Evolutionary conservation across 306 rosid genomes (phyloP), one percentile per base, ranked within the genome.

Genomic region (Bauhinia variegata): DNA sequence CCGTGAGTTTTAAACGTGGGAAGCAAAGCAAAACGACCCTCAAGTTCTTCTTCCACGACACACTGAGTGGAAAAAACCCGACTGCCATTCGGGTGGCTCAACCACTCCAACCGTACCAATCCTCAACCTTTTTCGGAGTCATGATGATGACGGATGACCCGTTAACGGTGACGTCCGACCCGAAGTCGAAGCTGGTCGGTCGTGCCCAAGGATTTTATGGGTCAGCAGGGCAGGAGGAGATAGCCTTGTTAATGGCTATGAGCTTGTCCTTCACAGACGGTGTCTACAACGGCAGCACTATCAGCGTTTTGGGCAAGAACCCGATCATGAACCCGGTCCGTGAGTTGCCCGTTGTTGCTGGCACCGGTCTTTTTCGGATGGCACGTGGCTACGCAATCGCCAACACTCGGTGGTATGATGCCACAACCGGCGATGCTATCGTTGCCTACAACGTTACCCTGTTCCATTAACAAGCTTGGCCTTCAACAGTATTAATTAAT

Each of bases 21-120:
- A 85, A 83, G 54, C 85, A 85, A 9, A 80, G 70, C 0, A 65
- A 70, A 10, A 85, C 95, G 11, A 85, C 65, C 65, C 84, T 92
- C 17, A 86, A 89, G 4, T 92, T 92, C 84, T 92, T 82, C 77
- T 92, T 92, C 80, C 97, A 92, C 8, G 97, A 92, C 85, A 85
- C 65, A 0, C 0, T 80, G 7, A 87, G 95, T 19, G 96, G 97
- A n/a, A 64, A 70, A 57, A 84, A 54, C 60, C 97, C 96, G 0
- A 87, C 77, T 32, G 92, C 90, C 3, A 11, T 89, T 7, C 78
- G 79, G 54, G 86, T 92, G 11, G 96, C 89, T 0, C 62, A 83
- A 34, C 92, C 87, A 0, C 11, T 63, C 0, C 78, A 33, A 8
- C 72, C 88, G 4, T 39, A 46, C 34, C 82, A 82, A 19, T 82